A percentile compares a stretch with the other conserved stretches of the same genome.
phyloP scores from a whole-genome alignment of 805 yeast species.

The Candida morakotiae region DNA sequence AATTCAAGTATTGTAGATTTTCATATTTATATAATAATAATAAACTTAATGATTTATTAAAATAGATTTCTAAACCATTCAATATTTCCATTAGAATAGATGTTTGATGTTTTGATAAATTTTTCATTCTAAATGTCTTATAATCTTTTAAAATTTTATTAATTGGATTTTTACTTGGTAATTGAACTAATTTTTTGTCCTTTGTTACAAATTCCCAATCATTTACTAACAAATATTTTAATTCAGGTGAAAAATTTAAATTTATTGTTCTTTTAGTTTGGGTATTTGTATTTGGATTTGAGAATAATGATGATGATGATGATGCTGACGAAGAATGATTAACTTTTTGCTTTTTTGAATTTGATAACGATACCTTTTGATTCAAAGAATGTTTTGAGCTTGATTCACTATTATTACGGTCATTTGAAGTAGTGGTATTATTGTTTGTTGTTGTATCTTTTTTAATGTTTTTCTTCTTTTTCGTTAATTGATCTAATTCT shows the following conservation, averaged over 20 bases:
- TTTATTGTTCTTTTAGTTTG: constrained; percentile 11
- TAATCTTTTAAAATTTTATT: constrained; percentile 53
- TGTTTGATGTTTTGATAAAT: constrained; percentile 13
- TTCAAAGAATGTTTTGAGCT: neutral
- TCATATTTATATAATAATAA: constrained; percentile 72
- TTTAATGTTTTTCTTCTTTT: constrained; percentile 12
- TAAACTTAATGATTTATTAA: constrained; percentile 68
- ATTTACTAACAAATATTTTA: constrained; percentile 73
- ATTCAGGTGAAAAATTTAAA: constrained; percentile 42
- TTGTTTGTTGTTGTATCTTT: constrained; percentile 2
- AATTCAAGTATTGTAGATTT: constrained; percentile 62
- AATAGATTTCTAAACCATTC: constrained; percentile 66
- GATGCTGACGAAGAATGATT: constrained; percentile 3
- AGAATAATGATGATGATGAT: too few species aligned
- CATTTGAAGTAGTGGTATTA: constrained; percentile 5
- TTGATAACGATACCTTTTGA: neutral
- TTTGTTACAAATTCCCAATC: constrained; percentile 94
- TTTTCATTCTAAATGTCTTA: constrained; percentile 20
- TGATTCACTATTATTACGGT: neutral
- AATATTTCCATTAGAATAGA: constrained; percentile 60
- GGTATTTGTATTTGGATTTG: constrained; percentile 16
- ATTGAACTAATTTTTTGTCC: constrained; percentile 61
- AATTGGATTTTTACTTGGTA: constrained; percentile 61
- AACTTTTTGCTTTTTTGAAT: constrained; percentile 6
- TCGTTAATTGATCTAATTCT: constrained; percentile 41